phyloP scores from a whole-genome alignment of 345 rosid genomes.

The Arabidopsis suecica region DNA sequence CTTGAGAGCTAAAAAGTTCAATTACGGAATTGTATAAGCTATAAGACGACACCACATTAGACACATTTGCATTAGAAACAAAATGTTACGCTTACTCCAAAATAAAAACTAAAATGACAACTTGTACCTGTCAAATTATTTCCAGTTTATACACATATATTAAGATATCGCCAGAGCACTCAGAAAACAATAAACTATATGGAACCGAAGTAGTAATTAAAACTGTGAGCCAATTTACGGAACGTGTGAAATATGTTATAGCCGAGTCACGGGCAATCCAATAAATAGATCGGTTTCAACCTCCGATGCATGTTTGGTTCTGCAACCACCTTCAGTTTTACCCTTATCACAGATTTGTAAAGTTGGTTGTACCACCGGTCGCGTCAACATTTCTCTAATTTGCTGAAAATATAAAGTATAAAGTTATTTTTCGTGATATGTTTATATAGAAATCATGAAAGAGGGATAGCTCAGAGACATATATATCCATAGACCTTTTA shows the following conservation, averaged over 20 bases:
- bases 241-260: slow-evolving; percentile 7
- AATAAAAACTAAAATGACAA: slow-evolving; percentile 1
- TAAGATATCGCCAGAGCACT: slow-evolving; percentile 14
- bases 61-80: slow-evolving; percentile 6
- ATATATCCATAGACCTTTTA: background rate
- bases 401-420: slow-evolving; percentile 18
- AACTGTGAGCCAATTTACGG: slow-evolving; percentile 2
- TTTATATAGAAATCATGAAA: background rate
- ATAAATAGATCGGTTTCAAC: slow-evolving; percentile 60
- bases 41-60: background rate
- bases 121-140: slow-evolving; percentile 11
- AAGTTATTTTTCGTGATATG: background rate
- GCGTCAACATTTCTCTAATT: slow-evolving; percentile 27
- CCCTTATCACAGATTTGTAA: slow-evolving; percentile 1
- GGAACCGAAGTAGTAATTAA: background rate
- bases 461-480: background rate
- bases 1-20: background rate
- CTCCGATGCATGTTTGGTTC: slow-evolving; percentile 46
- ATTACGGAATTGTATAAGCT: background rate
- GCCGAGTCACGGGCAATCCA: slow-evolving; percentile 50
- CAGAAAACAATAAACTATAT: background rate
- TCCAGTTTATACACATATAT: slow-evolving; percentile 7
- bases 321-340: slow-evolving; percentile 14
- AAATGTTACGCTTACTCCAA: background rate
- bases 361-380: slow-evolving; percentile 10